Percentiles rank a stretch among this genome's conserved stretches.
phyloP scores from a whole-genome alignment of 805 yeast species.

The Candida parachauliodes region DNA sequence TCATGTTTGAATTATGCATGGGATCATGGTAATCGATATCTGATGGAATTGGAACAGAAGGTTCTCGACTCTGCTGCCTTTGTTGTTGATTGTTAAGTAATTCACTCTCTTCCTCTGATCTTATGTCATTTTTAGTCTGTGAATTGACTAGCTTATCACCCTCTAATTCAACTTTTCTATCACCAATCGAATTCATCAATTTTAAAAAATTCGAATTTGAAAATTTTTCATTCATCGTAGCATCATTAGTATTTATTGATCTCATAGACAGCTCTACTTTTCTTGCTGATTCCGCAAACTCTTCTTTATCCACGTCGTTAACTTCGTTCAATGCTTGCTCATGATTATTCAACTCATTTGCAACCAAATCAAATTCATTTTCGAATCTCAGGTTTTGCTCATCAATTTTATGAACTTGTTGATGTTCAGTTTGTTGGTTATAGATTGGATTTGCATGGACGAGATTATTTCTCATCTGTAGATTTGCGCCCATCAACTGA shows the following conservation, averaged over 20 bases:
- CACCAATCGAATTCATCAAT: conserved; percentile 37
- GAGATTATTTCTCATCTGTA: background rate
- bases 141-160: conserved; percentile 36
- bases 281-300: conserved; percentile 39
- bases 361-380: conserved; percentile 31
- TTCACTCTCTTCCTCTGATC: conserved; percentile 5
- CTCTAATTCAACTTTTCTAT: conserved; percentile 35
- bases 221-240: conserved; percentile 27
- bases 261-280: conserved; percentile 28
- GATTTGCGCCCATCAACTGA: background rate
- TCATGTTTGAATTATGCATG: conserved; percentile 4
- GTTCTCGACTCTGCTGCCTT: background rate
- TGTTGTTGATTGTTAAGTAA: background rate
- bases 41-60: background rate
- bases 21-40: conserved; percentile 14
- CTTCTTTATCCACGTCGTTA: conserved; percentile 25
- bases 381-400: conserved; percentile 17
- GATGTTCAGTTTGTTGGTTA: conserved; percentile 21
- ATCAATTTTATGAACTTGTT: conserved; percentile 24
- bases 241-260: conserved; percentile 9
- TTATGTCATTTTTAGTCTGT: conserved; percentile 32
- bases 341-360: conserved; percentile 21
- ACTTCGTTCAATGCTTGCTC: conserved; percentile 12
- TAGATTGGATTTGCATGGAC: conserved; percentile 12
- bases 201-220: conserved; percentile 35